Conservation (phyloP, 2,329 filamentous ascomycete genomes). For the Stachybotrys chartarum region DNA sequence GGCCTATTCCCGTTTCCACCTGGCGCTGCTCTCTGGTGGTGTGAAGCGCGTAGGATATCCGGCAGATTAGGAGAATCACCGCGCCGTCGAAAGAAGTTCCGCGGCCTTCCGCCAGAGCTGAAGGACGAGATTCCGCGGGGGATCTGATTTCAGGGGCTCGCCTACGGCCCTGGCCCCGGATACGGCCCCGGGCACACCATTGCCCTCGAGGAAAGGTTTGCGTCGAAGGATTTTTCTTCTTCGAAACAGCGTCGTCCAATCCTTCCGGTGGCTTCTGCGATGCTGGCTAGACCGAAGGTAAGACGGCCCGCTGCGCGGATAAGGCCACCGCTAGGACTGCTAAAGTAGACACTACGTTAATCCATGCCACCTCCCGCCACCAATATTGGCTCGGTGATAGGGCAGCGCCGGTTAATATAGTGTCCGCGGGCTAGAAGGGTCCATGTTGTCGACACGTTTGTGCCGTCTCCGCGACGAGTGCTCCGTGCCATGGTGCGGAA, state of each 20-base stretch:
- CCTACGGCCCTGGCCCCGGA: no score
- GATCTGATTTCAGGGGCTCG: background rate
- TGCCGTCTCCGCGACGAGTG: no score
- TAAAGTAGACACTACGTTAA: background rate
- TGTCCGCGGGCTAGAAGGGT: background rate
- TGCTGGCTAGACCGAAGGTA: background rate
- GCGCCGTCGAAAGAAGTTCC: no score
- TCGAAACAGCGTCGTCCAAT: no score
- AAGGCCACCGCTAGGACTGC: background rate
- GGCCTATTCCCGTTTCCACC: background rate
- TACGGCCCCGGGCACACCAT: no score
- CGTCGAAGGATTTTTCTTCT: no score
- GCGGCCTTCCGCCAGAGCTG: no score
- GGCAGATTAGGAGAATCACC: no score
- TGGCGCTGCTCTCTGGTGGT: background rate
- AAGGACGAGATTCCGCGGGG: background rate
- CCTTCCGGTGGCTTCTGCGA: no score
- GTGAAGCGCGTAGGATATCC: background rate
- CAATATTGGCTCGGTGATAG: background rate
- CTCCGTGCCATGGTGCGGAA: background rate
- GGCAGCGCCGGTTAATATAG: background rate
- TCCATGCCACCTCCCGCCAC: background rate
- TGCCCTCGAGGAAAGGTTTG: no score
- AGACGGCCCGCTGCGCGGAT: background rate
- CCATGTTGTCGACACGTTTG: background rate